Evolutionary conservation across 768 basidiomycete genomes (phyloP), one percentile per base, ranked within the genome.

Genomic region (Tricholoma flavovirens): DNA sequence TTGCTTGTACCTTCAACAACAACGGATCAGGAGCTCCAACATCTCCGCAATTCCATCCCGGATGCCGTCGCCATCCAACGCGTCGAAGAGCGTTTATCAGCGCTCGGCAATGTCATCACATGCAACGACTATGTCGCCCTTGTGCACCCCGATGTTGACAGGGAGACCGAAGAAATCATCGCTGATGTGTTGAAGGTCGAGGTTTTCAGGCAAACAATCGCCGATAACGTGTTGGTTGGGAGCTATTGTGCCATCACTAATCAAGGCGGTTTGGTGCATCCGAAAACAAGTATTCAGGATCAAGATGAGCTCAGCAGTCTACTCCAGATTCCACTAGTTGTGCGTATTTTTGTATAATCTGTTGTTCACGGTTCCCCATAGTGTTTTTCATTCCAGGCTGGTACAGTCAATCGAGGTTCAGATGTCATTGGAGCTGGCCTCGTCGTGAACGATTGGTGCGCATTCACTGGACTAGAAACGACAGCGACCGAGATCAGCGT

Each of bases 401-500:
- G 97, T 21, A 98, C 97, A 3, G 93, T 99, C 58, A 99, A 98
- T 73, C 87, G 97, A 68, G 97, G 97, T 65, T 97, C 94, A 48
- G 97, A 98, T 65, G 94, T 98, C 35, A 87, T 99, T 61, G 97
- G 97, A 29, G 97, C 96, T 8, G 97, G 97, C 29, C 79, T 98
- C 32, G 93, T 99, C 55, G 97, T 98, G 56, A 99, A 99, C 66
- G 97, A 98, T 70, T 98, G 97, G 97, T 93, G 91, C 75, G 97
- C 97, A 9, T 98, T 98, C 73, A 93, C 94, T n/a, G 97, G 97
- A 33, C 79, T 97, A 26, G 97, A 99, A 67, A 98, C 97, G 58
- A 99, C 97, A n/a, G 97, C 97, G 38, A 98, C 96, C 53, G 97
- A 99, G 72, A 93, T 98, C 70, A 91, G 88, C 64, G 96, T 99